These are phyloP conservation scores for Aureobasidium vineae DNA, from an alignment of 2,329 filamentous ascomycete species.

Conservation along the genomic window DNA sequence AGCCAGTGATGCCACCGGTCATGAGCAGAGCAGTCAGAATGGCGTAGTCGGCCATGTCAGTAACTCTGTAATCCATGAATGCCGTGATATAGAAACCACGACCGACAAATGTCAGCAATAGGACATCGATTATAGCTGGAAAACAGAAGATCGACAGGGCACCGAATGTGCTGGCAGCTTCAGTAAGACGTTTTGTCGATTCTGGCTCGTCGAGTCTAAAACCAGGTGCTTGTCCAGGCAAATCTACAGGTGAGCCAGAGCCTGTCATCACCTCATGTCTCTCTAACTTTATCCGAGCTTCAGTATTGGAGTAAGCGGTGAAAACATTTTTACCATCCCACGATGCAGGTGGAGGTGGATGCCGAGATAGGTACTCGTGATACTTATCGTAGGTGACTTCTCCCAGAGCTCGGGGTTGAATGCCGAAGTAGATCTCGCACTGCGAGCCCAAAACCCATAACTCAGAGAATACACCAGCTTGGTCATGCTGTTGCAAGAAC, in stretches of 20 bases:
- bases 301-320: slow-evolving; percentile 31
- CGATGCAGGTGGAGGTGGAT: slow-evolving; percentile 29
- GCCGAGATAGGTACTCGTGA: slow-evolving; percentile 21
- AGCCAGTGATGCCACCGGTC: slow-evolving; percentile 61
- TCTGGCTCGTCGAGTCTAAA: slow-evolving; percentile 28
- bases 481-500: slow-evolving; percentile 60
- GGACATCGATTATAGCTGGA: slow-evolving; percentile 61
- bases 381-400: slow-evolving; percentile 29
- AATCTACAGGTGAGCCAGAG: slow-evolving; percentile 25
- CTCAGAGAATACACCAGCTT: slow-evolving; percentile 63
- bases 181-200: slow-evolving; percentile 5
- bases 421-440: slow-evolving; percentile 62
- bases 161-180: slow-evolving; percentile 25
- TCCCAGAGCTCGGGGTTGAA: slow-evolving; percentile 36
- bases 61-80: slow-evolving; percentile 48
- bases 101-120: slow-evolving; percentile 58
- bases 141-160: slow-evolving; percentile 56
- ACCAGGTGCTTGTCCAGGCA: slow-evolving; percentile 27
- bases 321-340: slow-evolving; percentile 30
- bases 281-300: slow-evolving; percentile 31
- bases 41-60: slow-evolving; percentile 28
- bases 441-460: slow-evolving; percentile 63
- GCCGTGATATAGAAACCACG: slow-evolving; percentile 61
- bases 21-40: slow-evolving; percentile 47
- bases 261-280: slow-evolving; percentile 27